These are phyloP conservation scores for Morella rubra DNA, from an alignment of 306 rosid genomes.

Conservation along the genomic window DNA sequence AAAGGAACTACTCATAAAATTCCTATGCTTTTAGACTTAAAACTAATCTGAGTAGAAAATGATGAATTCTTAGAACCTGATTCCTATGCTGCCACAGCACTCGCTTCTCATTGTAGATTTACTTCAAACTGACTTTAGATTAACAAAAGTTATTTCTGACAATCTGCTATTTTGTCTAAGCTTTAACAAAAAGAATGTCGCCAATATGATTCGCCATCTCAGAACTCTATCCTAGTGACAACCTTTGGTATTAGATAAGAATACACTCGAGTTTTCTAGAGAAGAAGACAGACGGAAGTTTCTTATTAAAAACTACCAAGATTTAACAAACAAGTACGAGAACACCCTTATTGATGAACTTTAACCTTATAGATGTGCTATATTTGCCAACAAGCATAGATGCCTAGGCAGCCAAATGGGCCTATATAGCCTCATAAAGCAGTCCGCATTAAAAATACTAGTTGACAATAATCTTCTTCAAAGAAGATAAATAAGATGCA, in stretches of 20 bases:
- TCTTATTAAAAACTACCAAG: not conserved
- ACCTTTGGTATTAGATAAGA: not conserved
- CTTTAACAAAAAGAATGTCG: not conserved
- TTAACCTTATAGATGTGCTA: not conserved
- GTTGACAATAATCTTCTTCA: not conserved
- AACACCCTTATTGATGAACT: not conserved
- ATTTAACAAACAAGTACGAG: constrained; percentile 4
- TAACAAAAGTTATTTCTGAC: not conserved
- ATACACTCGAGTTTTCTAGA: not conserved
- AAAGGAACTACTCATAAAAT: not conserved
- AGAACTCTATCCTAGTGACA: not conserved
- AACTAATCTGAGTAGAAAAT: not conserved
- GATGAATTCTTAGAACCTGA: not conserved
- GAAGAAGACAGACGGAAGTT: not conserved
- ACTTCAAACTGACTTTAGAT: not conserved
- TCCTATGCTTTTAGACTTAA: not conserved
- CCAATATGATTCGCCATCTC: not conserved
- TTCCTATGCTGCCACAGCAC: not conserved
- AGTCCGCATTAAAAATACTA: not conserved
- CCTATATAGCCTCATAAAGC: not conserved
- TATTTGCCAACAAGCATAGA: not conserved
- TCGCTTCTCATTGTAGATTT: not conserved
- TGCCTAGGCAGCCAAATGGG: not conserved
- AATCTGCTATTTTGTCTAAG: not conserved
- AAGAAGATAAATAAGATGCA: not conserved